phyloP scores from a whole-genome alignment of 2,329 filamentous ascomycete genomes.

The Fusarium globosum region DNA sequence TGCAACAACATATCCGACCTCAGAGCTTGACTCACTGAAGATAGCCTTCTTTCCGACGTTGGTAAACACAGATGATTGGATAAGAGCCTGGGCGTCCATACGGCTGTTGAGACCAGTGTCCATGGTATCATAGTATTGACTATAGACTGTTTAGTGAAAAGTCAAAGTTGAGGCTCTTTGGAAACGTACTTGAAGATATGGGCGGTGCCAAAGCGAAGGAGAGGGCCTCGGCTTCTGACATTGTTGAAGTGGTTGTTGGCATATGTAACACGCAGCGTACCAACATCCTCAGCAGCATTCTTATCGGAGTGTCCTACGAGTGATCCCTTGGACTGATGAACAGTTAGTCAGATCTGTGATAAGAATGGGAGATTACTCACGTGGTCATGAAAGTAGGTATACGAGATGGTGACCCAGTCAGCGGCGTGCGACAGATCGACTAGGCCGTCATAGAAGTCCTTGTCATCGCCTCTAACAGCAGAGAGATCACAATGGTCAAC shows the following conservation, averaged over 20 bases:
- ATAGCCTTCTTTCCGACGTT: constrained; percentile 43
- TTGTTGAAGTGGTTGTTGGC: constrained; percentile 71
- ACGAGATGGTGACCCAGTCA: constrained; percentile 57
- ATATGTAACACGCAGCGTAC: constrained; percentile 68
- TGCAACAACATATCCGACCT: constrained; percentile 27
- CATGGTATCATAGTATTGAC: constrained; percentile 42
- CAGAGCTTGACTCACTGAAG: constrained; percentile 34
- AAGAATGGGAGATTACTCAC: neutral
- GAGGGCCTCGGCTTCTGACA: constrained; percentile 69
- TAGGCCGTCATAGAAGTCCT: constrained; percentile 58
- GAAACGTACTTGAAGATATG: constrained; percentile 54
- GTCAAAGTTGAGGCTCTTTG: accelerated
- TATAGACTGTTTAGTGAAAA: neutral
- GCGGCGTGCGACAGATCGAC: constrained; percentile 58
- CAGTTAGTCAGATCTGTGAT: neutral
- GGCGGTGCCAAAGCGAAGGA: constrained; percentile 70
- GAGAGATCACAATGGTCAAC: constrained; percentile 58
- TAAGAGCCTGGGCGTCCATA: constrained; percentile 40
- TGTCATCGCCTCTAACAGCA: constrained; percentile 51
- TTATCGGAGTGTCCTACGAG: constrained; percentile 70
- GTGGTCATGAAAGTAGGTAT: constrained; percentile 58
- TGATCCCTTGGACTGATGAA: constrained; percentile 60
- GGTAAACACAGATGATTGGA: constrained; percentile 38
- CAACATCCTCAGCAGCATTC: constrained; percentile 67
- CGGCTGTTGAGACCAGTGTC: constrained; percentile 42